A percentile compares a stretch with the other conserved stretches of the same genome.
These are phyloP conservation scores for Lichina pygmaea DNA, from an alignment of 495 filamentous ascomycete species.

Conservation along the genomic window DNA sequence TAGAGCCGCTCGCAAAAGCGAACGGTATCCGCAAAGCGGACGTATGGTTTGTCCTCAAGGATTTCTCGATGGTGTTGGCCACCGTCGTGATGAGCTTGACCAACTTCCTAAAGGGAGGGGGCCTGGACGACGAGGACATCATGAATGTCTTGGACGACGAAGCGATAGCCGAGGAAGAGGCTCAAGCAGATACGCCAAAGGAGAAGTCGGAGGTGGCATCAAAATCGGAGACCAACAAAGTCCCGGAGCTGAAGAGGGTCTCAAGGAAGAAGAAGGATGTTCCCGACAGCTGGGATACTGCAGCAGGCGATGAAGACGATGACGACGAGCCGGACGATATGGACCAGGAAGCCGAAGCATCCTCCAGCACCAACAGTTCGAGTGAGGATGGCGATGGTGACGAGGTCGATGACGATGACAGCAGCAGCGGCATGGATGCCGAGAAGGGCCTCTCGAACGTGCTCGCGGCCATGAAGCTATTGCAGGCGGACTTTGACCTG, in stretches of 20 bases:
- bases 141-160: slow-evolving; percentile 15
- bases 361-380: not conserved
- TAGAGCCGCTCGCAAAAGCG: slow-evolving; percentile 22
- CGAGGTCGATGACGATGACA: slow-evolving; percentile 4
- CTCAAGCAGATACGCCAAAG: slow-evolving; percentile 7
- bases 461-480: slow-evolving; percentile 23
- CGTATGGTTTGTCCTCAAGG: slow-evolving; percentile 38
- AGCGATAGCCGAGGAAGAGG: slow-evolving; percentile 8
- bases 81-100: slow-evolving; percentile 32
- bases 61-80: slow-evolving; percentile 42
- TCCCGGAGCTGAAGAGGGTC: slow-evolving; percentile 8
- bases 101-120: slow-evolving; percentile 21
- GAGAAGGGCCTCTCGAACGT: slow-evolving; percentile 23
- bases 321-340: not conserved
- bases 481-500: slow-evolving; percentile 32
- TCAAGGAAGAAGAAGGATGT: slow-evolving; percentile 13
- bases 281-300: slow-evolving; percentile 16
- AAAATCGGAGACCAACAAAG: slow-evolving; percentile 5
- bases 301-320: slow-evolving; percentile 8
- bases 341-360: not conserved
- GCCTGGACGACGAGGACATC: slow-evolving; percentile 15
- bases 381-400: slow-evolving; percentile 1
- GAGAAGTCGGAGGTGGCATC: slow-evolving; percentile 1
- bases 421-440: not conserved
- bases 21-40: slow-evolving; percentile 36